A percentile compares a stretch with the other conserved stretches of the same genome.
Conservation (phyloP, 2,329 filamentous ascomycete genomes). For the Neofusicoccum ribis region DNA sequence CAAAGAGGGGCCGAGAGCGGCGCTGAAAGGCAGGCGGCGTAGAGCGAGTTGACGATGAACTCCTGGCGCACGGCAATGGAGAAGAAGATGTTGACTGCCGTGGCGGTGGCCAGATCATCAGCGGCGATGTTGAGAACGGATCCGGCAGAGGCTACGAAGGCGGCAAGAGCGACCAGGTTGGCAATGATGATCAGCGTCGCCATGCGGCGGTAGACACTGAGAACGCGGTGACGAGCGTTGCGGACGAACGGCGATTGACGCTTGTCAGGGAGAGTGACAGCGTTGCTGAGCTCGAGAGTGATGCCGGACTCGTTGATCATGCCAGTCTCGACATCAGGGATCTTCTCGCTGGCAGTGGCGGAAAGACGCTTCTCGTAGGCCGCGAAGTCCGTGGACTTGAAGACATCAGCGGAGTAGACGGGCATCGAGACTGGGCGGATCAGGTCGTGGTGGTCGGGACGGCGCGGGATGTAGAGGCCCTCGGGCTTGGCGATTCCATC, state of each 20-base stretch:
- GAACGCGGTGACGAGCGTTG: constrained; percentile 19
- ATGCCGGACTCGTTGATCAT: background rate
- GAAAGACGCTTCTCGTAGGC: constrained; percentile 12
- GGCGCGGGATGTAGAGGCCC: background rate
- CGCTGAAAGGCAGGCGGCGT: constrained; percentile 32
- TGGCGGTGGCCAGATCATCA: constrained; percentile 29
- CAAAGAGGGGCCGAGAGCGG: constrained; percentile 30
- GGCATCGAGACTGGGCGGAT: background rate
- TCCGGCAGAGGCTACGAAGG: constrained; percentile 20
- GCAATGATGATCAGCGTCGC: constrained; percentile 44
- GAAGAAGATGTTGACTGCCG: constrained; percentile 35
- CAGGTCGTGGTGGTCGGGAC: background rate
- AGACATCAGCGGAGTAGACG: background rate
- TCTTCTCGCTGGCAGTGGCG: background rate
- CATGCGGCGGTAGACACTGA: constrained; percentile 42
- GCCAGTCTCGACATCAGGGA: background rate
- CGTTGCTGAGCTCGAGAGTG: background rate
- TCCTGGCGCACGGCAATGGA: constrained; percentile 35
- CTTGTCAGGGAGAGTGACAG: constrained; percentile 18
- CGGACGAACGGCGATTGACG: constrained; percentile 23
- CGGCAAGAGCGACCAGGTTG: constrained; percentile 35
- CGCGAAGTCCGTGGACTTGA: constrained; percentile 6
- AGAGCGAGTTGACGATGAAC: constrained; percentile 33
- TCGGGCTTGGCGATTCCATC: background rate
- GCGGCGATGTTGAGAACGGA: constrained; percentile 21